Evolutionary conservation across 2,329 filamentous ascomycete species (phyloP).

Genomic region (Phoma sp.): DNA sequence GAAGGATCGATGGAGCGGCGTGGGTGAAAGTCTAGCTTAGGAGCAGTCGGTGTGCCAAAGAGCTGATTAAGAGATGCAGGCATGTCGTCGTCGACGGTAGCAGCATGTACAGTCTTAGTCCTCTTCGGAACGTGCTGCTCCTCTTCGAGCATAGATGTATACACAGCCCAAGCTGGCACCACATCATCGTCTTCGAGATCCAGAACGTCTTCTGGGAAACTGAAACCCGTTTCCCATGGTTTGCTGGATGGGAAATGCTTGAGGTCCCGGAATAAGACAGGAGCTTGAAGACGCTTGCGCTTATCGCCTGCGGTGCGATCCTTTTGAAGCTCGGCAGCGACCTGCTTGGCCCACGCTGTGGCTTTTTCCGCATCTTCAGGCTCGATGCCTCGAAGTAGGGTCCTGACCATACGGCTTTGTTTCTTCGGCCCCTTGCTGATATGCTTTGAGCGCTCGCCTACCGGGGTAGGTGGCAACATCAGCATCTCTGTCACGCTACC

Average conservation of each 20-base stretch:
- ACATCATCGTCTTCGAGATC: constrained; percentile 35
- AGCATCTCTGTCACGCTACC: constrained; percentile 30
- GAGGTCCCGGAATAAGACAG: constrained; percentile 34
- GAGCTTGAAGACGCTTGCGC: constrained; percentile 36
- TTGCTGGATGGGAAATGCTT: constrained; percentile 35
- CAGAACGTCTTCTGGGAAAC: constrained; percentile 34
- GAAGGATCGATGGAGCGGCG: constrained; percentile 38
- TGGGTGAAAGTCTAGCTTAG: constrained; percentile 35
- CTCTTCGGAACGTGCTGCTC: constrained; percentile 28
- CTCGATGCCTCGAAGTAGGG: constrained; percentile 30
- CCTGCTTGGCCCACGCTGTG: constrained; percentile 34
- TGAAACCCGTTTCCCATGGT: constrained; percentile 43
- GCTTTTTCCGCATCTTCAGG: constrained; percentile 27
- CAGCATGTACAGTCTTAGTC: constrained; percentile 27
- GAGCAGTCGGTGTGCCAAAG: constrained; percentile 25
- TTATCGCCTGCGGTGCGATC: constrained; percentile 32
- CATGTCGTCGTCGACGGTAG: constrained; percentile 21
- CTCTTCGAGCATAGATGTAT: constrained; percentile 34
- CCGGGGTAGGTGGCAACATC: constrained; percentile 34
- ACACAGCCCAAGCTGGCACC: constrained; percentile 41
- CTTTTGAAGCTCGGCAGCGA: constrained; percentile 27
- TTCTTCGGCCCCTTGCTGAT: constrained; percentile 22
- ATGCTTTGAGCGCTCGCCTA: constrained; percentile 33
- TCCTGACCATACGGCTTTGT: constrained; percentile 22
- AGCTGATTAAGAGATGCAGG: constrained; percentile 31